phyloP scores from a whole-genome alignment of 805 yeast species.

The Metschnikowia matae region DNA sequence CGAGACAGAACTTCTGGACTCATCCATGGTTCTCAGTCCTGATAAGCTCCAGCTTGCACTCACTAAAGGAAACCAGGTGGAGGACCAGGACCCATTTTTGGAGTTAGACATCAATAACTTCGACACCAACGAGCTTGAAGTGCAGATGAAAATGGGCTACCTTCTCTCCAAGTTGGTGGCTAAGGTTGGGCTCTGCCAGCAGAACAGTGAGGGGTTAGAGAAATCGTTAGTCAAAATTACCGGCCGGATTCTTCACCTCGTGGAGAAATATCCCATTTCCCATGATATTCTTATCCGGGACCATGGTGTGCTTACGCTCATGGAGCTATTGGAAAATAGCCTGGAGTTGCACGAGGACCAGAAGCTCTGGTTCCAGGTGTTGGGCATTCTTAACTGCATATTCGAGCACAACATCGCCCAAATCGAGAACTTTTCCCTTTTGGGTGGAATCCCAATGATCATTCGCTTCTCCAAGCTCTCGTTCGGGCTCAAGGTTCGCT shows the following conservation, averaged over 20 bases:
- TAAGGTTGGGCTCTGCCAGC: constrained; percentile 28
- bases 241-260: constrained; percentile 35
- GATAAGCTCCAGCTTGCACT: background rate
- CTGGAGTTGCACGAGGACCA: constrained; percentile 28
- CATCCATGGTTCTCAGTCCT: background rate
- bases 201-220: constrained; percentile 29
- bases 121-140: constrained; percentile 40
- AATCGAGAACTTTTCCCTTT: constrained; percentile 39
- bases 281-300: constrained; percentile 38
- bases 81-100: constrained; percentile 31
- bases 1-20: background rate
- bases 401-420: constrained; percentile 28
- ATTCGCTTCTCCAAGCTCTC: constrained; percentile 34
- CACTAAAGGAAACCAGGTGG: background rate
- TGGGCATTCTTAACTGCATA: constrained; percentile 32
- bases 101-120: constrained; percentile 36
- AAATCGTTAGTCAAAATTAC: constrained; percentile 31
- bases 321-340: constrained; percentile 36
- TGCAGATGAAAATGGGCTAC: constrained; percentile 38
- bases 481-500: constrained; percentile 28
- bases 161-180: constrained; percentile 29
- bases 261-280: constrained; percentile 37
- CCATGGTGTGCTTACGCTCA: constrained; percentile 37
- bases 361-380: constrained; percentile 35
- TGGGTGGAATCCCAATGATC: constrained; percentile 42